These are phyloP conservation scores for Lineolata rhizophorae DNA, from an alignment of 495 filamentous ascomycete species.

Conservation along the genomic window DNA sequence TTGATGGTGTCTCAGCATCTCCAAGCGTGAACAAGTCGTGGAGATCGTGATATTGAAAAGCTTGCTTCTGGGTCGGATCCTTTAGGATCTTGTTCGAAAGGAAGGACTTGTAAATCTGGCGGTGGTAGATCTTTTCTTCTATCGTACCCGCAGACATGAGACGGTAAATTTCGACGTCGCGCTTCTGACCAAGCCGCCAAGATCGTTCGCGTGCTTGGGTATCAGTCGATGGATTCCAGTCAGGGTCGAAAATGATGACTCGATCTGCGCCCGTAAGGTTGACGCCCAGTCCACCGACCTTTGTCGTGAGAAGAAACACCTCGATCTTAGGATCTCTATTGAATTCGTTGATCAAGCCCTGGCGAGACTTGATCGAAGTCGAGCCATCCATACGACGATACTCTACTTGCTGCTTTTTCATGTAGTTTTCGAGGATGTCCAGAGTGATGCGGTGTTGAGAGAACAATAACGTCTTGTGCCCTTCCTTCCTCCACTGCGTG, in stretches of 20 bases:
- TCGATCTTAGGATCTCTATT: conserved; percentile 59
- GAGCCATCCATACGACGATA: conserved; percentile 86
- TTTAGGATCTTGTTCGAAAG: conserved; percentile 82
- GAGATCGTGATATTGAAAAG: conserved; percentile 65
- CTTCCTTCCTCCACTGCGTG: conserved; percentile 62
- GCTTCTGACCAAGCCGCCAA: conserved; percentile 87
- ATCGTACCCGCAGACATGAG: conserved; percentile 95
- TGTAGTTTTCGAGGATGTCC: conserved; percentile 68
- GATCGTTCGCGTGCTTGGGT: conserved; percentile 88
- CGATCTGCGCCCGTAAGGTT: conserved; percentile 89
- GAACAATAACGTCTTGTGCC: conserved; percentile 83
- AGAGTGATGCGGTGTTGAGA: conserved; percentile 83
- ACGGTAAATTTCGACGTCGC: conserved; percentile 81
- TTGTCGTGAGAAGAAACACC: conserved; percentile 83
- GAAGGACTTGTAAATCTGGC: conserved; percentile 94
- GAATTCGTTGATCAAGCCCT: conserved; percentile 74
- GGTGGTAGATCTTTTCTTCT: conserved; percentile 96
- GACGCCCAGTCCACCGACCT: conserved; percentile 80
- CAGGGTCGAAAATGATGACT: conserved; percentile 92
- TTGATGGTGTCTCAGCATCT: conserved; percentile 39
- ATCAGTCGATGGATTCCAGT: conserved; percentile 94
- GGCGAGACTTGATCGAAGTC: conserved; percentile 63
- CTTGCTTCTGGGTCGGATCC: conserved; percentile 74
- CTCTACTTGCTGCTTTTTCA: too few species aligned
- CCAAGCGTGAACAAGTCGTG: conserved; percentile 80